phyloP scores from a whole-genome alignment of 495 filamentous ascomycete species.

The Penicilliopsis zonata region DNA sequence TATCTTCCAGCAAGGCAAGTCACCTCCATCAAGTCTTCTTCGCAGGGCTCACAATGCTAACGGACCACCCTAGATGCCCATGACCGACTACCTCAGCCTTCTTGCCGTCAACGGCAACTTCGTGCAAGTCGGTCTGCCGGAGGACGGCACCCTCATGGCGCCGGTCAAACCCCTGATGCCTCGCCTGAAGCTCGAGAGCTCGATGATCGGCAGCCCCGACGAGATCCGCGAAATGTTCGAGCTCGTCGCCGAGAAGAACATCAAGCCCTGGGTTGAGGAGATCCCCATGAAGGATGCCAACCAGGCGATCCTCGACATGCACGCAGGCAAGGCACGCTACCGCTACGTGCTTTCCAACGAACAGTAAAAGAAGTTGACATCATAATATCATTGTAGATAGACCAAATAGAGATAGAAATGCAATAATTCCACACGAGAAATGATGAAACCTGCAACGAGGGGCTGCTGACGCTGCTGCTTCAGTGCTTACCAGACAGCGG shows the following conservation, averaged over 20 bases:
- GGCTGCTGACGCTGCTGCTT: too few species aligned
- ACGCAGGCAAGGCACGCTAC: slow-evolving; percentile 58
- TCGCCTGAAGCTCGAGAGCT: slow-evolving; percentile 56
- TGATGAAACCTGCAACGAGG: too few species aligned
- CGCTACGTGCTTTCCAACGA: slow-evolving; percentile 64
- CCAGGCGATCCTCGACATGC: slow-evolving; percentile 57
- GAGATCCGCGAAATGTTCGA: slow-evolving; percentile 78
- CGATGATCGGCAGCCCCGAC: slow-evolving; percentile 54
- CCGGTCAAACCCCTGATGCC: slow-evolving; percentile 52
- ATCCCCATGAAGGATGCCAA: slow-evolving; percentile 68
- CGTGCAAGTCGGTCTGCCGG: slow-evolving; percentile 67
- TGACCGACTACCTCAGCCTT: slow-evolving; percentile 55
- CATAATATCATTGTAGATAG: slow-evolving; percentile 2
- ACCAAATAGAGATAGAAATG: slow-evolving; percentile 3
- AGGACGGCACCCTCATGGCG: slow-evolving; percentile 52
- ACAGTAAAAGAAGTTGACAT: slow-evolving; percentile 1
- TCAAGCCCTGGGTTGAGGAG: slow-evolving; percentile 63
- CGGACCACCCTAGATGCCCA: slow-evolving; percentile 48
- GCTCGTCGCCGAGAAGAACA: slow-evolving; percentile 56
- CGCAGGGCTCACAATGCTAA: slow-evolving; percentile 1
- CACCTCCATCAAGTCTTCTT: not conserved
- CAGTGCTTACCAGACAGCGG: too few species aligned
- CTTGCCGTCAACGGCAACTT: slow-evolving; percentile 59
- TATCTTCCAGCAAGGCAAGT: slow-evolving; percentile 47
- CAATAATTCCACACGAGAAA: too few species aligned